Percentiles rank a stretch among this genome's conserved stretches.
These are phyloP conservation scores for Candida boleticola DNA, from an alignment of 805 yeast genomes.

Conservation along the genomic window DNA sequence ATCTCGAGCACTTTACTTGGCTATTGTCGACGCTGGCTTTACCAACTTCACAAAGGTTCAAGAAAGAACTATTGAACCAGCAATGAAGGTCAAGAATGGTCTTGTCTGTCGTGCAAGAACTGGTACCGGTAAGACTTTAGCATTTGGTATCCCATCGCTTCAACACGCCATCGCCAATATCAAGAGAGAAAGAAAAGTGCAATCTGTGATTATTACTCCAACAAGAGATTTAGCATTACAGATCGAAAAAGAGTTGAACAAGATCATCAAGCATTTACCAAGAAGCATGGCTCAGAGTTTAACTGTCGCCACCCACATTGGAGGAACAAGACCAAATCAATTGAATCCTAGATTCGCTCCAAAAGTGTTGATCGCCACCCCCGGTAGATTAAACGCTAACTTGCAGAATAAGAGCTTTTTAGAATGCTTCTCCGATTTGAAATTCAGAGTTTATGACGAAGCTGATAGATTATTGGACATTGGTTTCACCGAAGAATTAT, in stretches of 20 bases:
- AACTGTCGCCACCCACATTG: conserved; percentile 57
- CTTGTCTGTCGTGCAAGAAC: conserved; percentile 88
- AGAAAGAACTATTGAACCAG: conserved; percentile 57
- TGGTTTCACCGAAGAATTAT: conserved; percentile 71
- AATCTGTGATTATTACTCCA: conserved; percentile 73
- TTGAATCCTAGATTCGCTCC: conserved; percentile 35
- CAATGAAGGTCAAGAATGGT: conserved; percentile 53
- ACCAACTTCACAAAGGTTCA: conserved; percentile 67
- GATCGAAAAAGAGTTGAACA: conserved; percentile 62
- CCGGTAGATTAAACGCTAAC: conserved; percentile 76
- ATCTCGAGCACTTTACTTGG: conserved; percentile 18
- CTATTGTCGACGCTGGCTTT: conserved; percentile 45
- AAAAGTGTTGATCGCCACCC: conserved; percentile 79
- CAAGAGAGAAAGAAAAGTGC: conserved; percentile 39
- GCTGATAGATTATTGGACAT: conserved; percentile 85
- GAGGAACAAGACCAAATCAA: conserved; percentile 53
- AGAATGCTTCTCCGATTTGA: conserved; percentile 50
- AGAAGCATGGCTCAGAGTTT: conserved; percentile 18
- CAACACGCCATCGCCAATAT: conserved; percentile 48
- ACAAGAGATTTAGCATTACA: conserved; percentile 90
- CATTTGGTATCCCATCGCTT: conserved; percentile 79
- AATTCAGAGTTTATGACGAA: conserved; percentile 78
- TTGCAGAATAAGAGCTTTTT: conserved; percentile 43
- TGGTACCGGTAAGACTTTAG: conserved; percentile 93
- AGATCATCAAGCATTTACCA: conserved; percentile 32